A percentile compares a stretch with the other conserved stretches of the same genome.
phyloP scores from a whole-genome alignment of 768 basidiomycete genomes.

The Kwoniella bestiolae region DNA sequence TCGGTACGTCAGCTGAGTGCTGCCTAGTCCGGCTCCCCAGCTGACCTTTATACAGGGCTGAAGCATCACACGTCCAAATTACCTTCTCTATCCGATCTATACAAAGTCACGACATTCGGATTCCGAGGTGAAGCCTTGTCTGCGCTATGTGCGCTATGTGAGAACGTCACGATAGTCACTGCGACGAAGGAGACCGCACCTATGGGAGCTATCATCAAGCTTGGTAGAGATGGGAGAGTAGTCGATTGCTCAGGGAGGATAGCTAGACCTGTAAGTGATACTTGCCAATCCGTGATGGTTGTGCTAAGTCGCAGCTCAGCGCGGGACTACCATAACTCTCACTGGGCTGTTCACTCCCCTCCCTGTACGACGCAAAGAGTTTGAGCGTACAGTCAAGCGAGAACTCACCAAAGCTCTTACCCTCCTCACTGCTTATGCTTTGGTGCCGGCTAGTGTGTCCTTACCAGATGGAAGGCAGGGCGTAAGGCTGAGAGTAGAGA shows the following conservation, averaged over 20 bases:
- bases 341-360: slow-evolving; percentile 75
- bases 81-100: slow-evolving; percentile 72
- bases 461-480: slow-evolving; percentile 58
- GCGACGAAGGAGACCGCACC: slow-evolving; percentile 73
- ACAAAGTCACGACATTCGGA: slow-evolving; percentile 78
- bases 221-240: slow-evolving; percentile 70
- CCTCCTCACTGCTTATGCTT: slow-evolving; percentile 82
- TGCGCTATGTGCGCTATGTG: slow-evolving; percentile 83
- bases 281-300: background rate
- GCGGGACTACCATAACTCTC: slow-evolving; percentile 81
- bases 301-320: too few relatives aligned
- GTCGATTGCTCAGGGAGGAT: slow-evolving; percentile 64
- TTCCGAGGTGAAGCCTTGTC: slow-evolving; percentile 96
- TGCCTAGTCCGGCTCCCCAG: background rate
- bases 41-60: slow-evolving; percentile 64
- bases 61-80: slow-evolving; percentile 96
- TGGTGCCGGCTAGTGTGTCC: slow-evolving; percentile 66
- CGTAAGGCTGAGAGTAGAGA: slow-evolving; percentile 75
- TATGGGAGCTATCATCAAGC: slow-evolving; percentile 76
- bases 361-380: slow-evolving; percentile 89
- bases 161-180: slow-evolving; percentile 72
- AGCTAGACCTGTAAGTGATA: slow-evolving; percentile 72
- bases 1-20: slow-evolving; percentile 65
- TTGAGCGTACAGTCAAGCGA: slow-evolving; percentile 83
- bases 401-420: slow-evolving; percentile 85